Base-by-base conservation (phyloP, 495 filamentous ascomycete species). In the Friedmanniomyces simplex region DNA sequence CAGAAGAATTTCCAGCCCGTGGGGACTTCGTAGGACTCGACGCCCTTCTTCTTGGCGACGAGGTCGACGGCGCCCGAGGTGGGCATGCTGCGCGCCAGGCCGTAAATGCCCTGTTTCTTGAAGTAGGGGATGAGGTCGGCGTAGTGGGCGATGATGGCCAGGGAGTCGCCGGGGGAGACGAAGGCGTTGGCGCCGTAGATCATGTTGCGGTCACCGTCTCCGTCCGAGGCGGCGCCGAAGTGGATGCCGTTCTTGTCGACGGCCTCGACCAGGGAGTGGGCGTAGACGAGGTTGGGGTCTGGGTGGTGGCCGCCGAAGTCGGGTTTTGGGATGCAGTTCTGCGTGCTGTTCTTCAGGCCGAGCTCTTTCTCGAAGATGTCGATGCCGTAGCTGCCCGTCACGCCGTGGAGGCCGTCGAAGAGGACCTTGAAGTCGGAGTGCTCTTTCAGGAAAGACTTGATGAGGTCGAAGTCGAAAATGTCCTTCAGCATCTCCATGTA, bases 1-100 rank as follows among this genome's bases (percentile, higher is more conserved):
- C 93, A 98, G 83, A 98, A 98, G 80, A 98, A 98, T 73, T 98
- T 98, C 93, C 93, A 98, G 57, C 93, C 93, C 0, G 93, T 98
- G 12, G 93, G 93, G 5, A 98, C 93, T 73, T 98, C 93, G 74
- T 98, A 98, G 73, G 82, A 84, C 73, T 90, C 75, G 24, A 97
- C 77, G 21, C 89, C 90, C 75, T 96, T 89, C 61, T 88, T 89
- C 77, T 93, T 84, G 55, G 93, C 93, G 18, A 98, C 93, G 43
- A 93, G 82, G 68, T 98, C 93, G 42, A 98, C 87, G 39, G 93
- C 93, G 37, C 89, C 89, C 10, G 87, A 91, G 13, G 93, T 98
- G 36, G 93, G 93, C 93, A 98, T 98, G 68, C 86, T 91, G 51
- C 93, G 88, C 21, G 93, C 94, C 50, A 98, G 80, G 41, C 93